phyloP scores from a whole-genome alignment of 208 protist species.

The Leishmania braziliensis region DNA sequence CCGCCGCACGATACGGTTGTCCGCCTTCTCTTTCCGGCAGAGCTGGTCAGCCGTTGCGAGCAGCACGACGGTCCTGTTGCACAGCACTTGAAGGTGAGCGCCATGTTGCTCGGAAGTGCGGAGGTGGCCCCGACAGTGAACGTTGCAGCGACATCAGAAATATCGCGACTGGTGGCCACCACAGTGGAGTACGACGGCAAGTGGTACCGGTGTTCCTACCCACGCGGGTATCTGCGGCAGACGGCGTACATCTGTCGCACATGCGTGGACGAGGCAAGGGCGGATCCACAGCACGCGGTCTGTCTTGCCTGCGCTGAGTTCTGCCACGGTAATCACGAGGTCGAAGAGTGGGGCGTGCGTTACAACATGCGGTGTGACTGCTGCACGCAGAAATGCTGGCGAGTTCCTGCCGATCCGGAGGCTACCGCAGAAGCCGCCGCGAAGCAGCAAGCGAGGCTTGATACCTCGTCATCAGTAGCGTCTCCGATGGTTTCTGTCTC shows the following conservation, averaged over 20 bases:
- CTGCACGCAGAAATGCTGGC: conserved; percentile 81
- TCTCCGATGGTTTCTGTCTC: neutral
- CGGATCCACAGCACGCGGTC: conserved; percentile 62
- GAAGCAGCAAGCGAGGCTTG: neutral
- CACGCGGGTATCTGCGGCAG: conserved; percentile 73
- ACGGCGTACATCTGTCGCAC: conserved; percentile 84
- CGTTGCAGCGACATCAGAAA: conserved; percentile 58
- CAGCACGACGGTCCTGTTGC: conserved; percentile 23
- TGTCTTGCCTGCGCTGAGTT: conserved; percentile 83
- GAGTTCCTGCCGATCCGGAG: conserved; percentile 8
- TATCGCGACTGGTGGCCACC: conserved; percentile 66
- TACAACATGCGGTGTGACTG: conserved; percentile 90
- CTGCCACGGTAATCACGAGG: conserved; percentile 78
- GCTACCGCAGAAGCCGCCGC: neutral
- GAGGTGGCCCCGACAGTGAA: conserved; percentile 44
- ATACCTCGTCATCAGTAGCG: neutral
- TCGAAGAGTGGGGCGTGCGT: conserved; percentile 86
- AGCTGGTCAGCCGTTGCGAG: conserved; percentile 20
- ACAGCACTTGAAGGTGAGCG: conserved; percentile 50
- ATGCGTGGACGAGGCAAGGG: conserved; percentile 60
- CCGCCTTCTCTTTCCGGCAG: conserved; percentile 39
- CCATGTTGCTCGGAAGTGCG: conserved; percentile 70
- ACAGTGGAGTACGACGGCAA: conserved; percentile 66
- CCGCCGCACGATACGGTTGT: conserved; percentile 33
- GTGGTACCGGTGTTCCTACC: conserved; percentile 83